Evolutionary conservation across 345 rosid genomes (phyloP).

Genomic region (Zanthoxylum bungeanum): DNA sequence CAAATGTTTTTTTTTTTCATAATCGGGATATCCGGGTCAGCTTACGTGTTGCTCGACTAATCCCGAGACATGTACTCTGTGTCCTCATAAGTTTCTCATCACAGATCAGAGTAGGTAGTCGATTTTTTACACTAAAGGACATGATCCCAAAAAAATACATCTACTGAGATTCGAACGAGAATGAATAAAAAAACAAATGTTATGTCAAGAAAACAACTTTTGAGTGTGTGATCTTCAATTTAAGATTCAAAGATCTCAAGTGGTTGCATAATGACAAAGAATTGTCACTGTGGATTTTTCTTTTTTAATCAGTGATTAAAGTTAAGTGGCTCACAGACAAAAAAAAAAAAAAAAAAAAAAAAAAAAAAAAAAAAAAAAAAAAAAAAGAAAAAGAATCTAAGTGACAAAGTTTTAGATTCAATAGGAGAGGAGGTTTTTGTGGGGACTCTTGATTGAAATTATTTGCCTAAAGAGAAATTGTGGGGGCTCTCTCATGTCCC

Average conservation of each 20-base stretch:
- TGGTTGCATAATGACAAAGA: background rate
- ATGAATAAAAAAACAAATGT: background rate
- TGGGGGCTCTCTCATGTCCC: conserved; percentile 10
- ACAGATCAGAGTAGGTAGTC: too few relatives aligned
- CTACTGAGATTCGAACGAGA: too few relatives aligned
- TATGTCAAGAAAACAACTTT: conserved; percentile 12
- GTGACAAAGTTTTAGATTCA: background rate
- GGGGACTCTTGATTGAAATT: conserved; percentile 10
- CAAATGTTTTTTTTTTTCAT: too few relatives aligned
- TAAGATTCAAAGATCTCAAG: conserved; percentile 8
- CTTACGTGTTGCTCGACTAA: too few relatives aligned
- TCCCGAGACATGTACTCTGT: too few relatives aligned
- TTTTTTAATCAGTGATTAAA: background rate
- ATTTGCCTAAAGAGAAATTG: background rate
- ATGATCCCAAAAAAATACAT: too few relatives aligned
- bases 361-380: too few relatives aligned
- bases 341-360: too few relatives aligned
- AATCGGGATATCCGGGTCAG: too few relatives aligned
- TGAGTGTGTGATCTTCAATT: conserved; percentile 11
- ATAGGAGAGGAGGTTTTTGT: background rate
- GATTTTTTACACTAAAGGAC: too few relatives aligned
- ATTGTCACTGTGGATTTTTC: background rate
- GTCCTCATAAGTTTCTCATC: too few relatives aligned
- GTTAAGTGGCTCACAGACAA: conserved; percentile 13
- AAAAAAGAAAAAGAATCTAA: too few relatives aligned